Base-by-base conservation (phyloP, 345 rosid species). In the Citropsis articulata region DNA sequence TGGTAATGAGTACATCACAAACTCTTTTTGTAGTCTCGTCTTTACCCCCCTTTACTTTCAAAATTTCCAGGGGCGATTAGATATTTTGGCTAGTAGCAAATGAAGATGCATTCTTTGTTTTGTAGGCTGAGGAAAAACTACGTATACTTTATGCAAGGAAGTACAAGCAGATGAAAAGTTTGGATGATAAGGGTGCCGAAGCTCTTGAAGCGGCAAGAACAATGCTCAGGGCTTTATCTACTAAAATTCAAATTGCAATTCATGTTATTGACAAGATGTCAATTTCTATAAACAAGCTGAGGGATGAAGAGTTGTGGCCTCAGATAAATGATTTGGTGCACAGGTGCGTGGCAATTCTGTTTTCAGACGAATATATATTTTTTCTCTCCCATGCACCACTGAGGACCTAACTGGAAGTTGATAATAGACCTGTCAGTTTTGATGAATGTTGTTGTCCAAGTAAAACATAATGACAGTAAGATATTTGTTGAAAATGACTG, bases 251-350 rank as follows among this genome's bases (percentile, higher is more conserved):
- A 76, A 88, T 93, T 66, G 83, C 92, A 22, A 80, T 93, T 71
- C 91, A 90, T 30, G 91, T 90, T 55, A 86, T 91, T 71, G 87
- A 91, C 77, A 91, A 77, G 77, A 90, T 87, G 36, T 89, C 92
- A 16, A 38, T 79, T 13, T 80, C 66, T 24, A 89, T 88, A 59
- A 89, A 80, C 77, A 85, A 86, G 78, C 75, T 91, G 48, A 87
- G 90, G 75, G 92, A 92, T 77, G 90, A 89, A 62, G 93, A 92
- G 64, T 68, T 92, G 75, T 91, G 94, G 91, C 88, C 87, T 5
- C 87, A 83, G n/a, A 80, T 90, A 59, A 81, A 72, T 66, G 84
- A 87, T 25, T 73, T 91, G 79, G 79, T 87, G 64, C 83, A 81
- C 72, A 88, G 91, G 97, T 91, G 87, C 7, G 61, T 48, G 27